Evolutionary conservation across 495 filamentous ascomycete species (phyloP), one percentile per base, ranked within the genome.

Genomic region (Penicillium bovifimosum): DNA sequence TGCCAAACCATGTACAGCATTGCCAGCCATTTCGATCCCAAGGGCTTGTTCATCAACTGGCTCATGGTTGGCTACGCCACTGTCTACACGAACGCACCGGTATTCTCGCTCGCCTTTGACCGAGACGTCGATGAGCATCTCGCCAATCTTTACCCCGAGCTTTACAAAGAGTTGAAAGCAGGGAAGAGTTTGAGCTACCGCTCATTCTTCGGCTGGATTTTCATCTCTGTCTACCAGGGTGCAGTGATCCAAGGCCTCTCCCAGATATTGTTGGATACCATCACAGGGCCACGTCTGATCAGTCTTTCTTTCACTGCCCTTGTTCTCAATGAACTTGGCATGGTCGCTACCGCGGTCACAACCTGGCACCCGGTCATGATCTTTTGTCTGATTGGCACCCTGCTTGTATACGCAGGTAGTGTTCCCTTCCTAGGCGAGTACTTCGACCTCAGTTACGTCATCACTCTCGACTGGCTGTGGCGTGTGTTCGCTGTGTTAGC

Each of bases 281-380:
- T 84, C 43, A 76, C 83, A 9, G 80, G 77, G 5, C 75, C 76
- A 10, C 79, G 76, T 28, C 92, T 99, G 82, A 87, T 97, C 46
- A 84, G 88, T 53, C 86, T 99, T 29, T 90, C 85, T 45, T 99
- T 92, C 66, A 95, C 92, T 0, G 90, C 88, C 5, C 83, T 99
- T 5, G 84, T 99, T 9, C 71, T 99, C 45, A 97, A 96, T 64
- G 95, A 99, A 65, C 77, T 99, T 46, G 78, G 92, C 41, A 99
- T 99, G 95, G 93, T 96, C 9, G 91, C 91, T 5, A 85, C 92
- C 36, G 88, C 96, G 59, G 86, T 99, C 59, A 96, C 90, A 9
- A 99, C 95, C 6, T 97, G 95, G 95, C 95, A 99, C 64, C 84
- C 85, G 39, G 79, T 95, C 52, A 99, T 97, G 93, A 84, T 95